Conservation (phyloP, 139 green algal genomes). For the Chlorella sp. region DNA sequence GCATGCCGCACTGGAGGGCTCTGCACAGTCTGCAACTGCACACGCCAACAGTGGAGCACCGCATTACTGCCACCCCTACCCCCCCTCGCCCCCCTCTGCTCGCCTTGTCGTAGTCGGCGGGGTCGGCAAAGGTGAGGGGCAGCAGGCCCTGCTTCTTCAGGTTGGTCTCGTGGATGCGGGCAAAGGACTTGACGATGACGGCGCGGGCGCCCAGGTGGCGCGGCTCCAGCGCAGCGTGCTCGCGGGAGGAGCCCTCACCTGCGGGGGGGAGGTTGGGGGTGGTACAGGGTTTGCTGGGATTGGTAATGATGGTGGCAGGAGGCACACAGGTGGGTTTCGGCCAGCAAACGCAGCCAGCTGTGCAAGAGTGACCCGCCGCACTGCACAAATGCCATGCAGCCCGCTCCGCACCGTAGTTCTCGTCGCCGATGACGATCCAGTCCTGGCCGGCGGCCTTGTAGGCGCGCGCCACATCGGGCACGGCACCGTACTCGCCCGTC, state of each 20-base stretch:
- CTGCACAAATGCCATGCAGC: not conserved
- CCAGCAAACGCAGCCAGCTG: too few relatives aligned
- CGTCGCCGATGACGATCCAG: constrained; percentile 93
- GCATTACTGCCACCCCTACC: not conserved
- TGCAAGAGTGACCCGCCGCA: too few relatives aligned
- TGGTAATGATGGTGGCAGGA: too few relatives aligned
- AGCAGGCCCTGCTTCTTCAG: constrained; percentile 97
- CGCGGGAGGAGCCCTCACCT: constrained; percentile 85
- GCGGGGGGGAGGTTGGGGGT: not conserved
- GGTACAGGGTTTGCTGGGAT: not conserved
- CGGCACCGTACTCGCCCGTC: constrained; percentile 70
- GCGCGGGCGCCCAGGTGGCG: constrained; percentile 91
- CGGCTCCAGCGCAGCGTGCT: constrained; percentile 96
- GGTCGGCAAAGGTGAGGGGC: constrained; percentile 89
- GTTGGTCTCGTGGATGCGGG: constrained; percentile 98
- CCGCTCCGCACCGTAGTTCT: constrained; percentile 82
- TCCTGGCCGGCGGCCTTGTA: constrained; percentile 88
- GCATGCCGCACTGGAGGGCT: too few relatives aligned
- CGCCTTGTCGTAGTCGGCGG: constrained; percentile 95
- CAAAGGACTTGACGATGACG: constrained; percentile 96
- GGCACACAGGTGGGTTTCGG: too few relatives aligned
- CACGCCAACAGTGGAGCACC: not conserved
- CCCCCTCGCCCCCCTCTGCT: not conserved
- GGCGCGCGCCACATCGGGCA: constrained; percentile 73
- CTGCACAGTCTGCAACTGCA: too few relatives aligned